These are phyloP conservation scores for Cicer pinnatifidum DNA, from an alignment of 306 rosid species.

Conservation along the genomic window DNA sequence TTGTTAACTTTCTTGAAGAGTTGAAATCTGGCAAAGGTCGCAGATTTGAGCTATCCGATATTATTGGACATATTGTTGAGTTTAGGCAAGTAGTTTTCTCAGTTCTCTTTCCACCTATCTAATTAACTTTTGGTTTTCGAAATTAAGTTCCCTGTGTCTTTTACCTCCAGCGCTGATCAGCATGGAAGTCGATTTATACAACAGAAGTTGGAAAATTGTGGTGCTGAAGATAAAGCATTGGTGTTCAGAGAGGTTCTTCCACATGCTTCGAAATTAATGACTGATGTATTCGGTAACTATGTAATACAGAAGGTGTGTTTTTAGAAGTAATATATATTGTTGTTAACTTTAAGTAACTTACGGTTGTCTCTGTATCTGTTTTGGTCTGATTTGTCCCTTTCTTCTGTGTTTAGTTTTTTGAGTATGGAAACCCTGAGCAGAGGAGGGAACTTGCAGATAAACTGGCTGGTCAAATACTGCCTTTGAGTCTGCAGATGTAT, in stretches of 20 bases:
- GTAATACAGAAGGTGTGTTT: conserved; percentile 59
- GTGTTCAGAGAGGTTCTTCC: conserved; percentile 65
- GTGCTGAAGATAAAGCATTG: conserved; percentile 53
- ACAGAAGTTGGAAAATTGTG: conserved; percentile 59
- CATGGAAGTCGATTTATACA: conserved; percentile 68
- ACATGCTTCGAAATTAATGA: conserved; percentile 56
- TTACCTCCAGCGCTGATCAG: conserved; percentile 58
- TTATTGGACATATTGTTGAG: conserved; percentile 57
- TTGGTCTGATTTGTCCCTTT: conserved; percentile 20
- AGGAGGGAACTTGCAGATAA: conserved; percentile 54
- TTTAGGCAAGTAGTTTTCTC: conserved; percentile 55
- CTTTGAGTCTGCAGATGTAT: conserved; percentile 65
- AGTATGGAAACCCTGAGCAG: conserved; percentile 59
- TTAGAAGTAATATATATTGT: conserved; percentile 6
- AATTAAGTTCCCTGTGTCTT: conserved; percentile 44
- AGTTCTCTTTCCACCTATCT: conserved; percentile 10
- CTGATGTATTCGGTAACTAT: conserved; percentile 64
- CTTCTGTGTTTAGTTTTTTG: conserved; percentile 54
- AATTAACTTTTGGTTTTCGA: conserved; percentile 26
- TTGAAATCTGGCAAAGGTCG: conserved; percentile 62
- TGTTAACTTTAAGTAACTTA: conserved; percentile 24
- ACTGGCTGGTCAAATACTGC: conserved; percentile 55
- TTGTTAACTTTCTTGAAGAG: conserved; percentile 61
- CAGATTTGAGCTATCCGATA: conserved; percentile 65
- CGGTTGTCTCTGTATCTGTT: conserved; percentile 6